Base-by-base conservation (phyloP, 2,329 filamentous ascomycete species). In the Diaporthe sp. region DNA sequence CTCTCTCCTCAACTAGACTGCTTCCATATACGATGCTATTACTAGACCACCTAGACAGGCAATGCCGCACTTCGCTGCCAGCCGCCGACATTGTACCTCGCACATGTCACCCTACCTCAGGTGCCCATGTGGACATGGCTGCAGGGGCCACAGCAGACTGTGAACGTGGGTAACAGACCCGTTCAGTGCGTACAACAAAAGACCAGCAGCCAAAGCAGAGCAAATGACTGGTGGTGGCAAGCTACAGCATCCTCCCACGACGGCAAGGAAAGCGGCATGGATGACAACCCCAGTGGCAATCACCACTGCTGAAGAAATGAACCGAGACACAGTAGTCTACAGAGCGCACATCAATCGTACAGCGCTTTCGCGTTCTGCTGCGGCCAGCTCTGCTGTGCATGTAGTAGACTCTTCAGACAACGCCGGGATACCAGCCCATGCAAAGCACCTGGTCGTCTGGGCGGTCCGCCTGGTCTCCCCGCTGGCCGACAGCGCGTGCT, bases 401-500 rank as follows among this genome's bases (percentile, higher is more conserved):
- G 25, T 28, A n/a, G 34, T 34, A 34, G 22, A n/a, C 51, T 58
- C 10, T 34, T 17, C 51, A 60, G 57, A 61, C 58, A n/a, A 34
- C 28, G 2, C 42, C n/a, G 34, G 20, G 42, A 37, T 60, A 34
- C 60, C 60, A 65, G 34, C 15, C n/a, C 47, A 53, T 25, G 47
- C 71, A 53, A 22, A 73, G 58, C 71, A 61, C 39, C 57, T 25
- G 58, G 58, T 65, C 25, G 10, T 73, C 20, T 70, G 34, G 34
- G 65, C 65, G 65, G 49, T 70, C 65, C 65, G 65, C 65, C 34
- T 70, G 49, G 65, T 63, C 73, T 51, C 49, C 44, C 47, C 60
- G 74, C 49, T 53, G 72, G 72, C 55, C 53, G 67, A 53, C 67
- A 60, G 57, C 57, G 65, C 65, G 42, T 22, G 44, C 34, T 68